A percentile compares a stretch with the other conserved stretches of the same genome.
phyloP scores from a whole-genome alignment of 1,284 basidiomycete genomes.

The Rhodotorula sp. region DNA sequence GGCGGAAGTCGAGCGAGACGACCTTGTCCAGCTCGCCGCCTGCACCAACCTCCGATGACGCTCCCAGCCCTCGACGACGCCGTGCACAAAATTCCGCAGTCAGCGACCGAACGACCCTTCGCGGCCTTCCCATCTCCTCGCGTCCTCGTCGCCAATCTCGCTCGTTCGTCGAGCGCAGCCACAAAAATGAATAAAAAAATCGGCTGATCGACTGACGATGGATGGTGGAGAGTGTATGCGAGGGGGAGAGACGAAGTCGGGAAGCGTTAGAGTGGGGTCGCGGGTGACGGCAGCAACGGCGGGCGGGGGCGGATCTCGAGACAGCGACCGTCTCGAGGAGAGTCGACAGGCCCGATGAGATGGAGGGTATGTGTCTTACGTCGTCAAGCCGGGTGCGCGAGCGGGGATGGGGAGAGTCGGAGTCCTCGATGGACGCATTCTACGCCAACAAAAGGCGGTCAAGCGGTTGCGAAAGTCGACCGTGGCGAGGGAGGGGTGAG shows the following conservation, averaged over 20 bases:
- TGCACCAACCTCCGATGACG: too few species aligned
- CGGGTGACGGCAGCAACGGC: too few species aligned
- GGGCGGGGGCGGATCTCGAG: too few species aligned
- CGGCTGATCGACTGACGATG: background rate
- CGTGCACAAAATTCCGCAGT: too few species aligned
- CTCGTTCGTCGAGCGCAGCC: background rate
- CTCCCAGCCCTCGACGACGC: too few species aligned
- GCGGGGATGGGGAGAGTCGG: constrained; percentile 7
- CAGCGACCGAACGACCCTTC: background rate
- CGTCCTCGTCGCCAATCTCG: background rate
- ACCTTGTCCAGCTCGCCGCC: too few species aligned
- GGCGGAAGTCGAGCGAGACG: background rate
- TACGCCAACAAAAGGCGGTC: constrained; percentile 18
- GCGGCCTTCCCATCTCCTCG: background rate
- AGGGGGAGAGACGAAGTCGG: too few species aligned
- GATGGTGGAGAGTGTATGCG: background rate
- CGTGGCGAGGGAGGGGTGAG: constrained; percentile 7
- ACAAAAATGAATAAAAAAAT: constrained; percentile 7
- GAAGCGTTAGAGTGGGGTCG: too few species aligned
- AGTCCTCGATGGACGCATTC: constrained; percentile 34
- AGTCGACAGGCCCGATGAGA: background rate
- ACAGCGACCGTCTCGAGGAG: too few species aligned
- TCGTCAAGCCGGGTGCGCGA: background rate
- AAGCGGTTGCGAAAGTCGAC: background rate
- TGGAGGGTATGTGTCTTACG: background rate